Conservation (phyloP, 164 flowering plant genomes). For the Santalum album region DNA sequence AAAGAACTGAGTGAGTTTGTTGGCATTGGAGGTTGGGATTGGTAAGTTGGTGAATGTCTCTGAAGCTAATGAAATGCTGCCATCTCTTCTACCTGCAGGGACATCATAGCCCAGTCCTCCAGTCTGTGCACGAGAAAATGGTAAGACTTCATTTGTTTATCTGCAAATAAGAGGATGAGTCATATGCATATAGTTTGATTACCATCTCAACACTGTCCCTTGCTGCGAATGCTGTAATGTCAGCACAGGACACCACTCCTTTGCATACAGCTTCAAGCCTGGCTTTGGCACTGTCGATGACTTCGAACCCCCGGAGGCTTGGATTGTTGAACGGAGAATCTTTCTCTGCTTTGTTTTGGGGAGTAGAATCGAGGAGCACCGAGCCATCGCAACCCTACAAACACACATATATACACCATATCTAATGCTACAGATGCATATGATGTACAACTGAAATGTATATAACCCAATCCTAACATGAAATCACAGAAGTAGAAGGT, state of each 20-base stretch:
- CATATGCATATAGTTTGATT: neutral
- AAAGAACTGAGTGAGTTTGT: constrained; percentile 33
- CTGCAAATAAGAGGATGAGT: neutral
- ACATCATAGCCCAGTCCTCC: constrained; percentile 44
- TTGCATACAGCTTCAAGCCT: constrained; percentile 34
- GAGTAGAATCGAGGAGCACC: constrained; percentile 35
- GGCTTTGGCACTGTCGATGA: constrained; percentile 47
- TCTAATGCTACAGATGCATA: neutral
- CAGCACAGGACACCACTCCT: constrained; percentile 62
- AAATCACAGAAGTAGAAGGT: neutral
- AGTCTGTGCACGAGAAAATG: constrained; percentile 23
- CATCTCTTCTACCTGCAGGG: constrained; percentile 58
- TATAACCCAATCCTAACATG: neutral
- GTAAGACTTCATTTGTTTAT: neutral
- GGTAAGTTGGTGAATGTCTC: constrained; percentile 34
- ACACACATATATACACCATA: constrained; percentile 2
- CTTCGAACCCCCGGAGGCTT: constrained; percentile 43
- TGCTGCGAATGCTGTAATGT: constrained; percentile 55
- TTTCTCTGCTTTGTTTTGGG: constrained; percentile 38
- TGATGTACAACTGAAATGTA: neutral
- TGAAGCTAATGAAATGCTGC: constrained; percentile 33
- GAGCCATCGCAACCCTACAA: constrained; percentile 68
- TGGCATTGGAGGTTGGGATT: constrained; percentile 17
- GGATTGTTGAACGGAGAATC: constrained; percentile 35
- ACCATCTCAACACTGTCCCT: constrained; percentile 40